A percentile compares a stretch with the other conserved stretches of the same genome.
phyloP scores from a whole-genome alignment of 805 yeast species.

The Ogataea trehalophila region DNA sequence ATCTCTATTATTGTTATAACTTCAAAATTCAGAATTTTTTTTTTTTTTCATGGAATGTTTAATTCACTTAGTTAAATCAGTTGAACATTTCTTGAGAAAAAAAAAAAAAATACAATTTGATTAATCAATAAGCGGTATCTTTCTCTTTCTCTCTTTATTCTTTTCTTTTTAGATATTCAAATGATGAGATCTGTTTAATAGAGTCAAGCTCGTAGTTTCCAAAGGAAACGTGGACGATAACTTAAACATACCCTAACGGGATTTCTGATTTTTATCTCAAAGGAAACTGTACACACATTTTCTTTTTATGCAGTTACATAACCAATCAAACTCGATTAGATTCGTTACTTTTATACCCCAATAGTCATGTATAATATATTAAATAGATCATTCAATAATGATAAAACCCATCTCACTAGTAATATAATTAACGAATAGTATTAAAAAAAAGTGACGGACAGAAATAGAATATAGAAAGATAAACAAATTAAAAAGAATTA shows the following conservation, averaged over 20 bases:
- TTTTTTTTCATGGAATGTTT: no score
- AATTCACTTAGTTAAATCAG: not conserved
- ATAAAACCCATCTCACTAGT: no score
- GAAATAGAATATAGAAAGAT: conserved; percentile 1
- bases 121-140: not conserved
- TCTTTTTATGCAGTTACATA: no score
- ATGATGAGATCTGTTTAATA: conserved; percentile 74
- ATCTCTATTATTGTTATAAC: not conserved
- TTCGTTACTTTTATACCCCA: no score
- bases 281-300: no score
- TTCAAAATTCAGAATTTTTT: no score
- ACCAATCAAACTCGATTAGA: no score
- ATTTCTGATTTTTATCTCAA: conserved; percentile 13
- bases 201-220: conserved; percentile 85
- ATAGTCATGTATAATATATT: no score
- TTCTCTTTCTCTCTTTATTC: not conserved
- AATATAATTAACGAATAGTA: no score
- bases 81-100: not conserved
- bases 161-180: conserved; percentile 15
- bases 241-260: conserved; percentile 18
- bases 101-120: not conserved
- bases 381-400: no score
- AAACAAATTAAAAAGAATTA: conserved; percentile 1
- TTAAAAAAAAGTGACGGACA: not conserved
- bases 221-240: conserved; percentile 50